Evolutionary conservation across 2,329 filamentous ascomycete species (phyloP), one percentile per base, ranked within the genome.

Genomic region (Sclerotinia minor): DNA sequence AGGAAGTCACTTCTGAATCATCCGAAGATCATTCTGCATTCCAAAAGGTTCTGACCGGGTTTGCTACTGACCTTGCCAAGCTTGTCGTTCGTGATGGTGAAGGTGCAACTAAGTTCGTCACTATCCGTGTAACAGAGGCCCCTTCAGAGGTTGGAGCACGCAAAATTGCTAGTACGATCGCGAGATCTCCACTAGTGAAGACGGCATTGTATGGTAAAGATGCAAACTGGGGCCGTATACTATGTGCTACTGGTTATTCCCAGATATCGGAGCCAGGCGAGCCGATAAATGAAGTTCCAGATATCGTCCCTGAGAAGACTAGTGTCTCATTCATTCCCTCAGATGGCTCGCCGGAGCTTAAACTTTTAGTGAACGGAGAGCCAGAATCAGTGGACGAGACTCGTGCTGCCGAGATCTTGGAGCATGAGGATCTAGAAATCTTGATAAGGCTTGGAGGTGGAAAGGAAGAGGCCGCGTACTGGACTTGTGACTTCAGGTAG

Each of bases 31-130:
- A 90, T 77, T 76, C 80, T n/a, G 89, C 86, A 49, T 90, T 98
- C 80, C 84, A 86, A 73, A 79, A 82, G 2, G 84, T 92, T 0
- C 82, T 99, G 32, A 92, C 89, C 0, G 83, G 84, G 15, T 96
- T 99, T 78, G 86, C 93, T 13, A 87, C 88, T 64, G 90, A 94
- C 69, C 86, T 99, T 7, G 92, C 95, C 26, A 92, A 97, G 80
- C 90, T 97, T 41, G 90, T 99, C 67, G 93, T 99, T 66, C 91
- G 94, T 68, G 95, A 99, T 77, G 95, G 95, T 74, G 95, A 99
- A 80, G 95, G 95, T 68, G 95, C 95, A 5, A 99, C 95, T 66
- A 99, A 99, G 80, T 99, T 99, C 78, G 93, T 99, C 69, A 96
- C 93, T 6, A 92, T 99, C 73, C 89, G 89, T 69, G 92, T 98